Base-by-base conservation (phyloP, 345 rosid species). In the Rhodomyrtus tomentosa region DNA sequence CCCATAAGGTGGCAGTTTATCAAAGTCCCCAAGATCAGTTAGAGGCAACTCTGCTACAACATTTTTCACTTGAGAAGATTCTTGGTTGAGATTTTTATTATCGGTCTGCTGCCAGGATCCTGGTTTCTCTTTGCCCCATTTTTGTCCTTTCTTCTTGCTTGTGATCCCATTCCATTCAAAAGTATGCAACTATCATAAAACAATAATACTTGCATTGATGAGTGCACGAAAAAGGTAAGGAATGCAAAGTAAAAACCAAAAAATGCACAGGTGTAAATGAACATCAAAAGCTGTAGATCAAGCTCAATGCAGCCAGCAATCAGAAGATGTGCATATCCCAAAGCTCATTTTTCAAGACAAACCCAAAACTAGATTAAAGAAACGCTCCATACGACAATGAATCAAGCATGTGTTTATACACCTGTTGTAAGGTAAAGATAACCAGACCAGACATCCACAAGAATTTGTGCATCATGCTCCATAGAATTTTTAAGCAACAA, bases 81-180 rank as follows among this genome's bases (percentile, higher is more conserved):
- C 90, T 86, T 91, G 90, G 90, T 84, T 83, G 56, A 87, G 85
- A 89, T 84, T 89, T 86, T 80, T 87, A 86, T 87, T 54, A 52
- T 82, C 87, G 56, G 90, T 90, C 91, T 89, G 82, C 90, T 91
- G 92, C 48, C 86, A 83, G 55, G 88, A 89, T 62, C 90, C 86
- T 72, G 86, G 85, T 87, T 93, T 95, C 88, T 95, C 95, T 84
- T 54, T 90, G 55, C 98, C 98, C 99, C 99, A 96, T 86, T 95
- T 96, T 88, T 98, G 98, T 50, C 98, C 98, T 89, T 89, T 96
- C 92, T 90, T 98, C 90, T 98, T 98, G 89, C 95, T 94, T 87
- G 92, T 95, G 87, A 87, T 89, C 85, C 98, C 96, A 87, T 91
- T 98, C 99, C 99, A 96, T 72, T 88, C 89, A 87, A 91, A 91